Percentiles rank a stretch among this genome's conserved stretches.
Evolutionary conservation across 306 rosid species (phyloP).

Genomic region (Adenanthera pavonina): DNA sequence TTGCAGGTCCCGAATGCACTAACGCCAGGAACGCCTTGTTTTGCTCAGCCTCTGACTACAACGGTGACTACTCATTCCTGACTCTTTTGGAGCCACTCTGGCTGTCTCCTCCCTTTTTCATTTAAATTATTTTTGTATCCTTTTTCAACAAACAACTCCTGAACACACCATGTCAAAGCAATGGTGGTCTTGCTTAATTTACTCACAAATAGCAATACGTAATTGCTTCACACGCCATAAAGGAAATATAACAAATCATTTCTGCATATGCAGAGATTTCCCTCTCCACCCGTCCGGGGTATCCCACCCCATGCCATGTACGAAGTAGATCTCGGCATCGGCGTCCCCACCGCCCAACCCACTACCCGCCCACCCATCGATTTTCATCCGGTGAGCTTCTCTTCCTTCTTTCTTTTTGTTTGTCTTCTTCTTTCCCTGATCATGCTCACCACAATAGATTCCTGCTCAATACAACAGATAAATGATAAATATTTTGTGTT

Average conservation of each 20-base stretch:
- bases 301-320: constrained; percentile 65
- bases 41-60: constrained; percentile 63
- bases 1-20: constrained; percentile 60
- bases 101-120: constrained; percentile 29
- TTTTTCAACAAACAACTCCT: background rate
- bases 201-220: background rate
- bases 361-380: constrained; percentile 52
- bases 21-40: constrained; percentile 69
- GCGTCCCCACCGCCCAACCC: constrained; percentile 37
- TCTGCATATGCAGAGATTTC: constrained; percentile 58
- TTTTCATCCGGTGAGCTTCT: constrained; percentile 66
- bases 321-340: constrained; percentile 60
- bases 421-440: background rate
- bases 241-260: background rate
- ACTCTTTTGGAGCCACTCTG: constrained; percentile 51
- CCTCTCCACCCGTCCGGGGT: constrained; percentile 60
- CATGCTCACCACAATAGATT: background rate
- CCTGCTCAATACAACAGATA: too few relatives aligned
- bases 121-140: constrained; percentile 32
- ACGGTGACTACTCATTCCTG: constrained; percentile 47
- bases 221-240: constrained; percentile 17
- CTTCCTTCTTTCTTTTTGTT: background rate
- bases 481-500: too few relatives aligned
- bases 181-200: constrained; percentile 24
- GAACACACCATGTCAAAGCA: background rate